Evolutionary conservation across 2,329 filamentous ascomycete species (phyloP).

Genomic region (Colletotrichum sp.): DNA sequence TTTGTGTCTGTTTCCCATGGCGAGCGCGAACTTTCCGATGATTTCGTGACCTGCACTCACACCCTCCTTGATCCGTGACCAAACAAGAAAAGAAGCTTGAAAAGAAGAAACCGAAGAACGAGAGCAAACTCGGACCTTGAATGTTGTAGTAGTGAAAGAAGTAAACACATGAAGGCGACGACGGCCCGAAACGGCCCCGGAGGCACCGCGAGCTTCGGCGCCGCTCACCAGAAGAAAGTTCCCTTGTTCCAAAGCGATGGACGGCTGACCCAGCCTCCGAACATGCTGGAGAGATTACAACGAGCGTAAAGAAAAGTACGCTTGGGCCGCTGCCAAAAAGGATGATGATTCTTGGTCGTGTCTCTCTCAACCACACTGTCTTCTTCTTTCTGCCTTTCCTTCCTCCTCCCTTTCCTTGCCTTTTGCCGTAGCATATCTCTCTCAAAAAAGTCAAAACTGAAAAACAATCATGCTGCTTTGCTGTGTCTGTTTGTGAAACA

Average conservation of each 20-base stretch:
- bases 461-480: conserved; percentile 28
- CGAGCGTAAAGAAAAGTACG: conserved; percentile 54
- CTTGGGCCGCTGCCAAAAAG: conserved; percentile 28
- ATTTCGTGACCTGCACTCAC: conserved; percentile 18
- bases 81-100: neutral
- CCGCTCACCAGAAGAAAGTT: conserved; percentile 10
- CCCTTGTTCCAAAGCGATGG: conserved; percentile 26
- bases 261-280: conserved; percentile 39
- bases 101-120: conserved; percentile 26
- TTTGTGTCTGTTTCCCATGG: neutral
- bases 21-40: neutral
- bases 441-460: conserved; percentile 26
- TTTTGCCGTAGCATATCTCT: conserved; percentile 21
- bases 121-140: neutral
- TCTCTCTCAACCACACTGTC: neutral
- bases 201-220: conserved; percentile 5
- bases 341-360: conserved; percentile 24
- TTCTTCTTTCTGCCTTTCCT: neutral
- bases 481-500: conserved; percentile 28
- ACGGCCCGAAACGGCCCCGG: conserved; percentile 24
- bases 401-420: neutral
- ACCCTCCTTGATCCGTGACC: neutral
- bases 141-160: conserved; percentile 27
- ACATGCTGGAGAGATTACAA: conserved; percentile 51
- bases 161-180: conserved; percentile 42